These are phyloP conservation scores for Exutisphaerella laricina DNA, from an alignment of 2,329 filamentous ascomycete species.

Conservation along the genomic window DNA sequence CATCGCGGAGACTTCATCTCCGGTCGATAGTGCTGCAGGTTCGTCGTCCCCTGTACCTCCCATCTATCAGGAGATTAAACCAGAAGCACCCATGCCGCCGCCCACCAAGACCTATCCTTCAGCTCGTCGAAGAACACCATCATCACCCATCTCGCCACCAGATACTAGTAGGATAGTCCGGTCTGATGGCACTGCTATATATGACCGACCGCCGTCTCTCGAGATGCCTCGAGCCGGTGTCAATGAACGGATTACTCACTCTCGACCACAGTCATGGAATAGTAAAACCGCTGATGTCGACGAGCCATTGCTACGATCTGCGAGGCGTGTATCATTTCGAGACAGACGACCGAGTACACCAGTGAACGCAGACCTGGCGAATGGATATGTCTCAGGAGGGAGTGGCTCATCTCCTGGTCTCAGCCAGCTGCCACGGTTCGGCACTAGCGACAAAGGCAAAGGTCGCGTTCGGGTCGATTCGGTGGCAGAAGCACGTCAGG, in stretches of 20 bases:
- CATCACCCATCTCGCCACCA: constrained; percentile 6
- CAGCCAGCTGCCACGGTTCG: not conserved
- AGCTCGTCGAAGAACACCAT: constrained; percentile 6
- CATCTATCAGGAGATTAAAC: constrained; percentile 15
- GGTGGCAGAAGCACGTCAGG: not conserved
- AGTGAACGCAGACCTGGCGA: not conserved
- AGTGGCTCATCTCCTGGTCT: not conserved
- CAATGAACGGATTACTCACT: constrained; percentile 17
- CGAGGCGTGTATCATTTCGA: not conserved
- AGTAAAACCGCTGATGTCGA: constrained; percentile 17
- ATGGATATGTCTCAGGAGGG: not conserved
- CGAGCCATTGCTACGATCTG: constrained; percentile 7
- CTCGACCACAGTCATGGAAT: constrained; percentile 13
- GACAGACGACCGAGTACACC: not conserved
- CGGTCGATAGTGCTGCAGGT: constrained; percentile 18
- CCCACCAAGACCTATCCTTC: constrained; percentile 6
- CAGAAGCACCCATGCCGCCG: constrained; percentile 19
- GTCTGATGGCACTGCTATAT: constrained; percentile 25
- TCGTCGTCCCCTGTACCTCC: constrained; percentile 12
- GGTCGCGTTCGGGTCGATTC: constrained; percentile 1
- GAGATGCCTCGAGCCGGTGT: constrained; percentile 16
- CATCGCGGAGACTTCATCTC: constrained; percentile 11
- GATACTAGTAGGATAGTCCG: constrained; percentile 11
- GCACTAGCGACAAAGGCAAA: not conserved
- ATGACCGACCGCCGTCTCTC: constrained; percentile 19